These are phyloP conservation scores for Agrocybe praecox DNA, from an alignment of 768 basidiomycete species.

Conservation along the genomic window DNA sequence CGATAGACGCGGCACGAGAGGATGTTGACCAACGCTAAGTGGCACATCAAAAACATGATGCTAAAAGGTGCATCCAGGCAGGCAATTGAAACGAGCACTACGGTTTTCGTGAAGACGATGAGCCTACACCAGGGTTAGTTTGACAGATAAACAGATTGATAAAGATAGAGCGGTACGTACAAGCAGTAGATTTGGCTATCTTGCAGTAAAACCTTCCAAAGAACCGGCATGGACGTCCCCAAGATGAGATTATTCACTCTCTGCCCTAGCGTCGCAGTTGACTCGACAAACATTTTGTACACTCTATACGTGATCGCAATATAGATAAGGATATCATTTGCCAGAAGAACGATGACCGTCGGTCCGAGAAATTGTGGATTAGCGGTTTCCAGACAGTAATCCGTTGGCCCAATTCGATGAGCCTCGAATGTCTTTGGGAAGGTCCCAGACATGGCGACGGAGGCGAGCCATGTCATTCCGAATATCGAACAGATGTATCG, in stretches of 20 bases:
- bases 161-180: not conserved
- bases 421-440: constrained; percentile 24
- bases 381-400: constrained; percentile 23
- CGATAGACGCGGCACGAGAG: constrained; percentile 10
- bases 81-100: constrained; percentile 1
- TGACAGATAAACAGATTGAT: not conserved
- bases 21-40: constrained; percentile 10
- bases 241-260: constrained; percentile 11
- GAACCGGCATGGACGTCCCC: constrained; percentile 22
- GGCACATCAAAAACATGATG: constrained; percentile 11
- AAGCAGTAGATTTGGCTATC: constrained; percentile 31
- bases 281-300: constrained; percentile 12
- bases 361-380: constrained; percentile 15
- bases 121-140: not conserved
- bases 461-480: constrained; percentile 29
- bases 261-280: not conserved
- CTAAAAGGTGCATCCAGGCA: not conserved
- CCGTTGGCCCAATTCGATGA: constrained; percentile 21
- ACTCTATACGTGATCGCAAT: constrained; percentile 31
- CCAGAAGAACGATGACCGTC: constrained; percentile 19
- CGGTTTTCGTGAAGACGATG: constrained; percentile 5
- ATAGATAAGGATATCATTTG: constrained; percentile 32
- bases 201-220: constrained; percentile 22
- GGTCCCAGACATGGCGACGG: constrained; percentile 11
- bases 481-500: constrained; percentile 20